Conservation (phyloP, 495 filamentous ascomycete genomes). For the Podospora pseudopauciseta region DNA sequence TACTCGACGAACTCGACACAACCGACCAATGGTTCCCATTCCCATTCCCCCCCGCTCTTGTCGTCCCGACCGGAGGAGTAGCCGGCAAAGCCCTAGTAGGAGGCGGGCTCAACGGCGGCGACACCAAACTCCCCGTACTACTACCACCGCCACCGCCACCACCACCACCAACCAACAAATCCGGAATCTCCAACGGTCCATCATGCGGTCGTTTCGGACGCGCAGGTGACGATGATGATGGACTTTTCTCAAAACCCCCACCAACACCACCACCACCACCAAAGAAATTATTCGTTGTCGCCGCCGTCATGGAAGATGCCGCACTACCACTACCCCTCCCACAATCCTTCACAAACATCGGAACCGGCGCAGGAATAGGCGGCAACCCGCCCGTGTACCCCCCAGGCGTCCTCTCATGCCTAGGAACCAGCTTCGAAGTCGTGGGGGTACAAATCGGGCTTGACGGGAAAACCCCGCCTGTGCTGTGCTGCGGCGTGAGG, state of each 20-base stretch:
- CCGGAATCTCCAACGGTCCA: slow-evolving; percentile 30
- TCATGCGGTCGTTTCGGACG: slow-evolving; percentile 34
- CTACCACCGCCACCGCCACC: slow-evolving; percentile 28
- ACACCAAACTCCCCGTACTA: background rate
- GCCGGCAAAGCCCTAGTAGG: slow-evolving; percentile 16
- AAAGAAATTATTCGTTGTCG: slow-evolving; percentile 1
- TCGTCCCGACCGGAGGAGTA: background rate
- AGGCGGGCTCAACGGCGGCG: slow-evolving; percentile 24
- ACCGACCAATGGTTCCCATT: background rate
- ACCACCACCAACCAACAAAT: slow-evolving; percentile 27
- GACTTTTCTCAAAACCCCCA: background rate
- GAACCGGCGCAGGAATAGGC: background rate
- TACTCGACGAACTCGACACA: background rate
- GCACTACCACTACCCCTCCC: background rate
- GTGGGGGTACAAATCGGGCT: slow-evolving; percentile 31
- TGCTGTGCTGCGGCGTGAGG: slow-evolving; percentile 18
- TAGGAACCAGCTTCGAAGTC: slow-evolving; percentile 32
- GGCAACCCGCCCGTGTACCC: slow-evolving; percentile 8
- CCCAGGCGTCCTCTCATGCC: slow-evolving; percentile 28
- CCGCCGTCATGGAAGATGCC: background rate
- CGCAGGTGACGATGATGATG: slow-evolving; percentile 22
- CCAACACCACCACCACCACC: too few species aligned
- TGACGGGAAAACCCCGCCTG: slow-evolving; percentile 23
- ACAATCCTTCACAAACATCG: background rate
- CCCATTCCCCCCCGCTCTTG: background rate